Evolutionary conservation across 371 early-diverging fungal species (phyloP).

Genomic region (Saksenaea vasiformis): DNA sequence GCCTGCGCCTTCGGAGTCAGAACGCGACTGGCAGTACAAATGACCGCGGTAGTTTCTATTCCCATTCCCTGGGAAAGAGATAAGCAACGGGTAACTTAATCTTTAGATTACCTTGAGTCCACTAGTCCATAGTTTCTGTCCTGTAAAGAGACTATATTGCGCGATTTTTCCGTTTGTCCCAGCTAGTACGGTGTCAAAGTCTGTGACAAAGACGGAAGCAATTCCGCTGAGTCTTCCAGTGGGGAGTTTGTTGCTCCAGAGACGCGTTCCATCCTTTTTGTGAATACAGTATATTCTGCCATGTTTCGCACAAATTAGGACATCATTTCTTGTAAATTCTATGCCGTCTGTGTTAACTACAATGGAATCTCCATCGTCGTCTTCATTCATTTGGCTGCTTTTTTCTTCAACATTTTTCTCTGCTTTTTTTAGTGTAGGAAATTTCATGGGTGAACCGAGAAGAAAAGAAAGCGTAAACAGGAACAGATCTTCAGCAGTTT

Average conservation of each 20-base stretch:
- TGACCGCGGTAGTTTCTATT: no score
- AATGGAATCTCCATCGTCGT: background rate
- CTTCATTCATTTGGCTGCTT: background rate
- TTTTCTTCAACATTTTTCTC: background rate
- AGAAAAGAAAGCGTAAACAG: no score
- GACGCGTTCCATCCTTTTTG: background rate
- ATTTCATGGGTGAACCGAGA: no score
- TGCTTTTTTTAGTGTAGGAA: background rate
- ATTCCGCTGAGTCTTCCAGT: background rate
- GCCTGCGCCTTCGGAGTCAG: no score
- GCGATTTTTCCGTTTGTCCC: background rate
- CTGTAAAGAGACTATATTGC: background rate
- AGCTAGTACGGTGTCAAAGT: background rate
- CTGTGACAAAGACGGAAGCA: background rate
- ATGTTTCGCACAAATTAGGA: background rate
- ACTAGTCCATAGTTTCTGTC: background rate
- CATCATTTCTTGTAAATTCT: background rate
- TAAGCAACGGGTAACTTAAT: background rate
- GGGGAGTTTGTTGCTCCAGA: background rate
- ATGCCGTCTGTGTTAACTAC: background rate
- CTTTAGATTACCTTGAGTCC: background rate
- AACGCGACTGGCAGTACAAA: no score
- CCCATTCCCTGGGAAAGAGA: no score
- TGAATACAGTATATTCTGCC: background rate
- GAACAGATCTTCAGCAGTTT: no score